Conservation (phyloP, 1,139 yeast species). For the Sugiyamaella xylanicola region DNA sequence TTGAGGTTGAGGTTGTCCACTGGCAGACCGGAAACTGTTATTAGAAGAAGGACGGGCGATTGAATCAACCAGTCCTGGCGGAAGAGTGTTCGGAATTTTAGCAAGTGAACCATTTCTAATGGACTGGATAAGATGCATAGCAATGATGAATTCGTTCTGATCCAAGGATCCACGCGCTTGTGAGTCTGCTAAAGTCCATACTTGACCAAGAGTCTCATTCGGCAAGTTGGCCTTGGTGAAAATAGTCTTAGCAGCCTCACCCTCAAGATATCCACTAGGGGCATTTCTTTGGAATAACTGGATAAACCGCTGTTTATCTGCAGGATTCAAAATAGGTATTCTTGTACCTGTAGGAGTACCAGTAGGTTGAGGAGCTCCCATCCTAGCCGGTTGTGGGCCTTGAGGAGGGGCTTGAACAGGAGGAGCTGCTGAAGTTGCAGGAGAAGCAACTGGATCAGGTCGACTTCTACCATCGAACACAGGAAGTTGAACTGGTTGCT, state of each 20-base stretch:
- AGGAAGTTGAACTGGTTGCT: constrained; percentile 54
- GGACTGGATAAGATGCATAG: constrained; percentile 94
- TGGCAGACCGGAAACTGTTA: constrained; percentile 25
- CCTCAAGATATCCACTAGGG: constrained; percentile 59
- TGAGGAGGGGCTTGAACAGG: constrained; percentile 24
- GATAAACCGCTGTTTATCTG: constrained; percentile 70
- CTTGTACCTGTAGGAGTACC: constrained; percentile 31
- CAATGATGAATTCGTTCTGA: constrained; percentile 77
- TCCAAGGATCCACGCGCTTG: constrained; percentile 70
- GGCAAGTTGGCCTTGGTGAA: constrained; percentile 88
- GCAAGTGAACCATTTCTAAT: constrained; percentile 66
- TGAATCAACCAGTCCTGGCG: constrained; percentile 46
- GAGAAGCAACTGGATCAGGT: constrained; percentile 17
- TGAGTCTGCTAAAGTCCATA: constrained; percentile 87
- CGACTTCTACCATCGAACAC: constrained; percentile 39
- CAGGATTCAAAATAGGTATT: constrained; percentile 64
- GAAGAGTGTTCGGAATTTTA: constrained; percentile 69
- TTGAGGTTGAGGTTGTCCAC: constrained; percentile 3
- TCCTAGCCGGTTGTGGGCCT: constrained; percentile 28
- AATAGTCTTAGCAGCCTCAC: constrained; percentile 77
- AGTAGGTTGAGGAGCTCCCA: constrained; percentile 16
- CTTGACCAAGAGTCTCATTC: constrained; percentile 71
- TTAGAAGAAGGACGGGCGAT: constrained; percentile 32
- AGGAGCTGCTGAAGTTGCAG: constrained; percentile 32
- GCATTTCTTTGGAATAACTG: constrained; percentile 76